phyloP scores from a whole-genome alignment of 441 rosid species.

The Populus tomentosa region DNA sequence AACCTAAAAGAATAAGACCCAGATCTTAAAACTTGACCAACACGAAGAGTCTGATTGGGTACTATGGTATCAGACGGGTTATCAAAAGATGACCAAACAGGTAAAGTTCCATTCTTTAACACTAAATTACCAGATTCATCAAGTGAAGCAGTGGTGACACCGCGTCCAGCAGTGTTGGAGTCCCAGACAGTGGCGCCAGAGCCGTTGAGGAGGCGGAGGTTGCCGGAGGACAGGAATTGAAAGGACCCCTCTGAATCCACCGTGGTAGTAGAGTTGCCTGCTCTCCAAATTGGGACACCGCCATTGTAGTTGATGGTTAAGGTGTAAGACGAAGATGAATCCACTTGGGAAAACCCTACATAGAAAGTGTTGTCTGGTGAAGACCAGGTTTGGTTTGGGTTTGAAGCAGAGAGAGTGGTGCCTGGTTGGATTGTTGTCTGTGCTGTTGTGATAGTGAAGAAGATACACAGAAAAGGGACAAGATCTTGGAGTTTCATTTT shows the following conservation, averaged over 20 bases:
- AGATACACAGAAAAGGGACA: background rate
- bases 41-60: conserved; percentile 54
- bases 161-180: conserved; percentile 36
- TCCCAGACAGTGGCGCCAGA: conserved; percentile 56
- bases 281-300: conserved; percentile 45
- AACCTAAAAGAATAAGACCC: conserved; percentile 64
- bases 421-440: too few species aligned
- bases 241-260: conserved; percentile 56
- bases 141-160: conserved; percentile 47
- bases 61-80: conserved; percentile 64
- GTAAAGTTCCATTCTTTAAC: conserved; percentile 27
- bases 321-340: conserved; percentile 29
- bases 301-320: conserved; percentile 43
- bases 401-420: conserved; percentile 41
- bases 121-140: conserved; percentile 56
- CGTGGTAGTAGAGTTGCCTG: conserved; percentile 22
- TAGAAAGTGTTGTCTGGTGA: conserved; percentile 45
- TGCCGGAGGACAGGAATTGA: conserved; percentile 37
- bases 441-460: conserved; percentile 10
- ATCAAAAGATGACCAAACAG: conserved; percentile 68
- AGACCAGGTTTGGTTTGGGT: conserved; percentile 29
- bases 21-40: conserved; percentile 34
- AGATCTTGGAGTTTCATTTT: conserved; percentile 9
- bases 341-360: conserved; percentile 35
- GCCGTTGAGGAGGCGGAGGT: conserved; percentile 52